Base-by-base conservation (phyloP, 2,329 filamentous ascomycete species). In the Phialophora tarda region DNA sequence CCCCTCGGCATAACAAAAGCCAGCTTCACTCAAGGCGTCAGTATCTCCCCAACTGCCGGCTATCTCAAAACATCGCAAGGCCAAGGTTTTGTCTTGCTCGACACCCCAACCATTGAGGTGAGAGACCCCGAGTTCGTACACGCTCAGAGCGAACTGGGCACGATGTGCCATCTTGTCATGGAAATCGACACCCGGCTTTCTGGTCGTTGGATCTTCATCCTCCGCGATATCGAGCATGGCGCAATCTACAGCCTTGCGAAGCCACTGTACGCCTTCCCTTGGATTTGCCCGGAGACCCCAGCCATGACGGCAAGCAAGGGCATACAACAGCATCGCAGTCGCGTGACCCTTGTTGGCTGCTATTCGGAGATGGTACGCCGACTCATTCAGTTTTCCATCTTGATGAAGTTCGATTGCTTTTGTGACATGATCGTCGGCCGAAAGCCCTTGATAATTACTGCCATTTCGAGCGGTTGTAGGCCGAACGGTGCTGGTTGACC, bases 101-200 rank as follows among this genome's bases (percentile, higher is more conserved):
- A 96, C 96, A 17, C 95, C 95, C 95, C 95, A 99, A 4, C 95
- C 95, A 73, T 99, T 97, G 88, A 97, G 93, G 76, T 98, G 94
- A 76, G 92, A 96, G 28, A 97, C 93, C 3, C 95, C 95, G 26
- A 99, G 84, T 80, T 99, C 95, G 73, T 99, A 99, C 62, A 98
- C 93, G 73, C 93, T 95, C 53, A 98, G 84, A 0, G 94, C 95
- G 77, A 98, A 97, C 74, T 98, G 94, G 11, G 93, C 93, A 74
- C 93, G 92, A 69, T 93, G 89, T 5, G 91, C 90, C 78, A 93
- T 95, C 72, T 87, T 87, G 77, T 94, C 91, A 30, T 86, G 74
- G 6, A 88, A 77, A 76, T 79, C 89, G 88, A 68, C 88, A 82
- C 71, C 87, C 84, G 73, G 82, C 71, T 76, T 90, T 86, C 76